Evolutionary conservation across 2,329 filamentous ascomycete genomes (phyloP).

Genomic region (Clonostachys chloroleuca): DNA sequence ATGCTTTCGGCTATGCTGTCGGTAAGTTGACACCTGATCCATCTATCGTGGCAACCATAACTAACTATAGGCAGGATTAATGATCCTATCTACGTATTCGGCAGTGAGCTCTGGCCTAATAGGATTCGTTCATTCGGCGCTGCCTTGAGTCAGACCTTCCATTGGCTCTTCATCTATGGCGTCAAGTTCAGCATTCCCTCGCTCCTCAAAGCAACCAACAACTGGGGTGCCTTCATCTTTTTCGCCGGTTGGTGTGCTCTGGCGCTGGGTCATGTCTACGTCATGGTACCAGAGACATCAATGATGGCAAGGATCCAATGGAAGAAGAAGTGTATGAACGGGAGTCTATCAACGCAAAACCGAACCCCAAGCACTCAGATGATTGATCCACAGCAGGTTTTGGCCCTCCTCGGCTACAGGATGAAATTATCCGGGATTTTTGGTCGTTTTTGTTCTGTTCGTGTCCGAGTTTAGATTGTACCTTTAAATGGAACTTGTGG

Average conservation of each 20-base stretch:
- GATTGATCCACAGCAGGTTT: no score
- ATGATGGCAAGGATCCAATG: slow-evolving; percentile 2
- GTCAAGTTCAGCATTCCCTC: no score
- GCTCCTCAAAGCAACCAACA: slow-evolving; percentile 10
- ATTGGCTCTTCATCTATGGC: slow-evolving; percentile 25
- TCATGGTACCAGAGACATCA: slow-evolving; percentile 32
- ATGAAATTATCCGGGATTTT: no score
- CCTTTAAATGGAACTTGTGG: no score
- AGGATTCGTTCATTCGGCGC: slow-evolving; percentile 35
- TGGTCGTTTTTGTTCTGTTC: no score
- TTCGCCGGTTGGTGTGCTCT: slow-evolving; percentile 31
- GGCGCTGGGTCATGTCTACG: slow-evolving; percentile 26
- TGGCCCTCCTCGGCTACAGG: no score
- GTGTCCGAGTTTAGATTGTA: no score
- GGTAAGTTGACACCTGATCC: slow-evolving; percentile 6
- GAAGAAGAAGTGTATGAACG: no score
- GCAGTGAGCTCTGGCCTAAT: slow-evolving; percentile 37
- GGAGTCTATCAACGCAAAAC: no score
- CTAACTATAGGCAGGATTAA: no score
- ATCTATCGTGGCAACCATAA: no score
- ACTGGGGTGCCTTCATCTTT: slow-evolving; percentile 37
- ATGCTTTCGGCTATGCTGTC: slow-evolving; percentile 36
- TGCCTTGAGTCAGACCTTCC: slow-evolving; percentile 22
- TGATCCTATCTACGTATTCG: slow-evolving; percentile 27
- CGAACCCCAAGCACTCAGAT: no score